Percentiles rank a stretch among this genome's conserved stretches.
Conservation (phyloP, 2,329 filamentous ascomycete genomes). For the Aspergillus transmontanensis region DNA sequence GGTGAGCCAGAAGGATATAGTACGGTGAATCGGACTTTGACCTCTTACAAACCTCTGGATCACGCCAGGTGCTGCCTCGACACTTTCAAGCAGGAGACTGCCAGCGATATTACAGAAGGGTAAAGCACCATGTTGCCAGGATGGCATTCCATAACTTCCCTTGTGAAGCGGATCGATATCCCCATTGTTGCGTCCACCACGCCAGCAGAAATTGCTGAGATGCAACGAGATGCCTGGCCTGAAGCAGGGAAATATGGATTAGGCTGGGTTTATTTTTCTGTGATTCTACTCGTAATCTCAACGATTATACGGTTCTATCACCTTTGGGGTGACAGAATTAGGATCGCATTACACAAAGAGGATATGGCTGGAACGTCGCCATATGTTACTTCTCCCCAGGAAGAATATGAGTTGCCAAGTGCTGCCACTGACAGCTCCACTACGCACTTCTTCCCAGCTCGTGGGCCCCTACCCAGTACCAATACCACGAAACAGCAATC, state of each 20-base stretch:
- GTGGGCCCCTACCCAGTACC: slow-evolving; percentile 58
- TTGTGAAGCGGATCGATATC: slow-evolving; percentile 57
- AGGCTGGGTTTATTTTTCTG: slow-evolving; percentile 85
- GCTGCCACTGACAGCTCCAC: slow-evolving; percentile 63
- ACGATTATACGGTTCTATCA: slow-evolving; percentile 77
- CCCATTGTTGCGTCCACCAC: slow-evolving; percentile 59
- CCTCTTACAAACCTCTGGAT: background rate
- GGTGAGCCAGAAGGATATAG: background rate
- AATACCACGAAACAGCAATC: slow-evolving; percentile 60
- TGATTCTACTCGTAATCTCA: slow-evolving; percentile 70
- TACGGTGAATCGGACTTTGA: background rate
- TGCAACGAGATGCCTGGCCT: slow-evolving; percentile 72
- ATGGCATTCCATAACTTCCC: slow-evolving; percentile 25
- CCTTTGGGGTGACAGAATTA: slow-evolving; percentile 89
- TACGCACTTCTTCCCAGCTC: slow-evolving; percentile 75
- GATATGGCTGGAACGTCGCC: slow-evolving; percentile 66
- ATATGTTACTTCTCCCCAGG: slow-evolving; percentile 56
- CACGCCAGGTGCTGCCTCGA: background rate
- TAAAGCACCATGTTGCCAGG: slow-evolving; percentile 16
- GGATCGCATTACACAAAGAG: slow-evolving; percentile 85
- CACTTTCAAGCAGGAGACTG: background rate
- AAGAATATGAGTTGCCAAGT: slow-evolving; percentile 64
- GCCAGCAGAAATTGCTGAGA: slow-evolving; percentile 57
- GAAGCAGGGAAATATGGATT: slow-evolving; percentile 82
- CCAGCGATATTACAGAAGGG: background rate